A percentile compares a stretch with the other conserved stretches of the same genome.
These are phyloP conservation scores for Phytophthora parvispora DNA, from an alignment of 352 stramenopile species.

Conservation along the genomic window DNA sequence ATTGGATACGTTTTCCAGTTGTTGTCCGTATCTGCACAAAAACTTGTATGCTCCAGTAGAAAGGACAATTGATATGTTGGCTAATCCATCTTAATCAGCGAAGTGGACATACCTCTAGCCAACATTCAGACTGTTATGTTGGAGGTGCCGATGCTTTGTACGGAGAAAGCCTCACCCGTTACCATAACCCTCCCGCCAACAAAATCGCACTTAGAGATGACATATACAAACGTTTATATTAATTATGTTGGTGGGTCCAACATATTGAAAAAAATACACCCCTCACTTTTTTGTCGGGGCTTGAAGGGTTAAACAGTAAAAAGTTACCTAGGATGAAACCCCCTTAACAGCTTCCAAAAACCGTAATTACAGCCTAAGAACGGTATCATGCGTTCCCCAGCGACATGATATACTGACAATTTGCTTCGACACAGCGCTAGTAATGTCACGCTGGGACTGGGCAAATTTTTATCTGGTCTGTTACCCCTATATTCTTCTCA, in stretches of 20 bases:
- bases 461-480: too few relatives aligned
- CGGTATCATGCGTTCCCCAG: too few relatives aligned
- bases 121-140: not conserved
- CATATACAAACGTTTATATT: constrained; percentile 1
- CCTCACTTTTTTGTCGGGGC: not conserved
- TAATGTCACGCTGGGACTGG: too few relatives aligned
- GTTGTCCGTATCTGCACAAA: not conserved
- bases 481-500: too few relatives aligned
- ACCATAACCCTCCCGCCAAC: not conserved
- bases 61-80: not conserved
- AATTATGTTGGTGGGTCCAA: constrained; percentile 1
- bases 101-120: not conserved
- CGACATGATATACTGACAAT: too few relatives aligned
- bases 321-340: too few relatives aligned
- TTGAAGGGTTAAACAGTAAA: constrained; percentile 3
- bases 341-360: too few relatives aligned
- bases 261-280: constrained; percentile 3
- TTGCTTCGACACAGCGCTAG: too few relatives aligned
- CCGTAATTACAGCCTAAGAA: too few relatives aligned
- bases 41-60: not conserved
- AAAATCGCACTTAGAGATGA: not conserved
- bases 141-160: not conserved
- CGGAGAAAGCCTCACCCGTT: not conserved
- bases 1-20: not conserved
- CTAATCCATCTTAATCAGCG: not conserved